These are phyloP conservation scores for Lonicera japonica DNA, from an alignment of 129 eudicot genomes.

Conservation along the genomic window DNA sequence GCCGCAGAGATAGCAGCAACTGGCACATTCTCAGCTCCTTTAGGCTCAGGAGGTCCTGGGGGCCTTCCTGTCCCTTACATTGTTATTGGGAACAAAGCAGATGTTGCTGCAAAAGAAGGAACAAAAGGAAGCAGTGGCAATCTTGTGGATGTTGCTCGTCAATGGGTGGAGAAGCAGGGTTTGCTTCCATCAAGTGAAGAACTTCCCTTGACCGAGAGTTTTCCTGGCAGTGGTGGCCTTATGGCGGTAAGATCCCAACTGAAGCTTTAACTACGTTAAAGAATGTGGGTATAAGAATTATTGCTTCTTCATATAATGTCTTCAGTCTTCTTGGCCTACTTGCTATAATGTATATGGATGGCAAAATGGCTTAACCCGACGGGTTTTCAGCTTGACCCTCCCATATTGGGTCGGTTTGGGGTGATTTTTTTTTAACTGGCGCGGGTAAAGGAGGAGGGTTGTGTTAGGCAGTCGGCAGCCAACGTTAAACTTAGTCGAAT, in stretches of 20 bases:
- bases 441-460: too few species aligned
- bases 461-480: too few species aligned
- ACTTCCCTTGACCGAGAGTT: slow-evolving; percentile 78
- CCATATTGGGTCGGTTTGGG: too few species aligned
- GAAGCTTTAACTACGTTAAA: not conserved
- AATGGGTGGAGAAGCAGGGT: slow-evolving; percentile 98
- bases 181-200: slow-evolving; percentile 83
- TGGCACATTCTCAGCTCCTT: slow-evolving; percentile 90
- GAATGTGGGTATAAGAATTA: not conserved
- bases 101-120: slow-evolving; percentile 81
- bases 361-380: too few species aligned
- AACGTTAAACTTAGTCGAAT: too few species aligned
- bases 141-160: slow-evolving; percentile 89
- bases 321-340: too few species aligned
- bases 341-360: too few species aligned
- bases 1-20: slow-evolving; percentile 76
- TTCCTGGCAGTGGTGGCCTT: slow-evolving; percentile 78
- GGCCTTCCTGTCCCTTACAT: slow-evolving; percentile 92
- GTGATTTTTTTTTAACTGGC: too few species aligned
- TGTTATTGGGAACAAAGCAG: slow-evolving; percentile 96
- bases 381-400: too few species aligned
- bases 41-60: slow-evolving; percentile 87
- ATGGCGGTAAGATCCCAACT: slow-evolving; percentile 58
- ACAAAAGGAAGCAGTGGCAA: slow-evolving; percentile 87
- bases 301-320: too few species aligned